phyloP scores from a whole-genome alignment of 1,139 yeast species.

The Casaregolazyma suthepensis region DNA sequence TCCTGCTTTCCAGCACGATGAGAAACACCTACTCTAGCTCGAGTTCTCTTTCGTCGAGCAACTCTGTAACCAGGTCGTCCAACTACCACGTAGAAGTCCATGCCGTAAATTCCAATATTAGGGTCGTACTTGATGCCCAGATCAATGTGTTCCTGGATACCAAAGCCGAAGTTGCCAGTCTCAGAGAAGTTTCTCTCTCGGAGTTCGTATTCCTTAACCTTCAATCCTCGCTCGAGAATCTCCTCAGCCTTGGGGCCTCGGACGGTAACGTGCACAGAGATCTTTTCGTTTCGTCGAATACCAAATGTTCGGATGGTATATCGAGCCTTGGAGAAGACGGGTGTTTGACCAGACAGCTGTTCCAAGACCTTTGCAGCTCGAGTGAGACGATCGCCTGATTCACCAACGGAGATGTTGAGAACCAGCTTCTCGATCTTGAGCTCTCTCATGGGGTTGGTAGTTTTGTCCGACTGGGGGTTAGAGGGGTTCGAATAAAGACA shows the following conservation, averaged over 20 bases:
- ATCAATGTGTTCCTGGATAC: conserved; percentile 99
- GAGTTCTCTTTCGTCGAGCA: conserved; percentile 97
- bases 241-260: conserved; percentile 99
- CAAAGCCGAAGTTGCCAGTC: conserved; percentile 99
- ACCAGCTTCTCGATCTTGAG: conserved; percentile 98
- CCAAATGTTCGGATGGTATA: conserved; percentile 99
- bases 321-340: conserved; percentile 99
- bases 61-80: conserved; percentile 99
- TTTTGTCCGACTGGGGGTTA: conserved; percentile 28
- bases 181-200: conserved; percentile 90
- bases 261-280: conserved; percentile 98
- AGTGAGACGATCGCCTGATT: conserved; percentile 99
- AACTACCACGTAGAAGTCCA: conserved; percentile 99
- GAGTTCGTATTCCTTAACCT: conserved; percentile 99
- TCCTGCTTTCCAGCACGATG: conserved; percentile 94
- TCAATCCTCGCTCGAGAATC: conserved; percentile 99
- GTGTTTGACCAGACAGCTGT: conserved; percentile 99
- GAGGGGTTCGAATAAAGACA: conserved; percentile 8
- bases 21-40: conserved; percentile 81
- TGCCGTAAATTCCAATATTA: conserved; percentile 99
- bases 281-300: conserved; percentile 99
- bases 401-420: conserved; percentile 99
- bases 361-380: conserved; percentile 99
- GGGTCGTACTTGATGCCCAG: conserved; percentile 99
- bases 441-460: conserved; percentile 88